phyloP scores from a whole-genome alignment of 768 basidiomycete species.

The Gyrodon lividus region DNA sequence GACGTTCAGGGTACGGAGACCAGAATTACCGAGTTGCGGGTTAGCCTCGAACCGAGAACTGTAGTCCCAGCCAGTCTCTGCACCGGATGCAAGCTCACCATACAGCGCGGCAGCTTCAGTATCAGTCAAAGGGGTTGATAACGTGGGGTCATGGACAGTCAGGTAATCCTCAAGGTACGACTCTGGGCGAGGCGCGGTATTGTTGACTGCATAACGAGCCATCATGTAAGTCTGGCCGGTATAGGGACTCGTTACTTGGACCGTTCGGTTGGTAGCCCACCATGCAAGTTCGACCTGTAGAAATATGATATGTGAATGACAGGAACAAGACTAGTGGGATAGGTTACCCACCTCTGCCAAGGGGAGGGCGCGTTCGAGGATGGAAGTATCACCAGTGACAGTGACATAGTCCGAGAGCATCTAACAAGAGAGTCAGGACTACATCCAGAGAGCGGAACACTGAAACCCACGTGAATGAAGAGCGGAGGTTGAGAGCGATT shows the following conservation, averaged over 20 bases:
- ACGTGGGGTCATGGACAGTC: constrained; percentile 67
- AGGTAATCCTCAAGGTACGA: constrained; percentile 77
- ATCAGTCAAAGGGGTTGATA: constrained; percentile 56
- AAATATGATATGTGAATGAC: not conserved
- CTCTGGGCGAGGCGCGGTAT: constrained; percentile 87
- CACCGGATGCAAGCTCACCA: constrained; percentile 83
- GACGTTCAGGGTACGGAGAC: constrained; percentile 71
- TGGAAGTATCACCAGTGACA: constrained; percentile 67
- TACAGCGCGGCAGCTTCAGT: constrained; percentile 65
- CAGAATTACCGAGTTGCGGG: constrained; percentile 42
- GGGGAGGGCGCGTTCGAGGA: constrained; percentile 79
- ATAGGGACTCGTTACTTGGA: constrained; percentile 67
- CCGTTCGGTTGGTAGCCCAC: constrained; percentile 77
- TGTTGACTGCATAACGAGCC: constrained; percentile 74
- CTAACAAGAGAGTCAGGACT: constrained; percentile 33
- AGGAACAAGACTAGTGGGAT: not conserved
- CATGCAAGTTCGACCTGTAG: constrained; percentile 73
- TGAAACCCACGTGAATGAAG: constrained; percentile 65
- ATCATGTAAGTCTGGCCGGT: constrained; percentile 65
- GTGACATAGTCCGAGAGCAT: constrained; percentile 88
- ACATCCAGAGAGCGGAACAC: not conserved
- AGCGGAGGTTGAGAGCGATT: constrained; percentile 92
- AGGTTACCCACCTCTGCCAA: constrained; percentile 64
- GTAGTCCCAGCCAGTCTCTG: constrained; percentile 63
- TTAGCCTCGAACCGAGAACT: constrained; percentile 46